A percentile compares a stretch with the other conserved stretches of the same genome.
phyloP scores from a whole-genome alignment of 495 filamentous ascomycete species.

The Talaromyces nanjingensis region DNA sequence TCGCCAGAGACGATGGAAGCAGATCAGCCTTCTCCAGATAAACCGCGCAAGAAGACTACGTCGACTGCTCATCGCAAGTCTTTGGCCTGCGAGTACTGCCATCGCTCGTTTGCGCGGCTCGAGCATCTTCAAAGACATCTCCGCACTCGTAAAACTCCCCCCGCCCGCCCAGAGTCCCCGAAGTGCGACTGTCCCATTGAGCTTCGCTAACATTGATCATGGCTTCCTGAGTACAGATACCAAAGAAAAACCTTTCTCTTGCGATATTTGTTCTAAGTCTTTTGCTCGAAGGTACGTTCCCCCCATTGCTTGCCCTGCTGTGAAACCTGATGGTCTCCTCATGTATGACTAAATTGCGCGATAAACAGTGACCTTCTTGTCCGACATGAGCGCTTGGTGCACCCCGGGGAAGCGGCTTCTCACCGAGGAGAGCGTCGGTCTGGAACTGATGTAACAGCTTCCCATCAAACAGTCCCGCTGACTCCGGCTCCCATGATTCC shows the following conservation, averaged over 20 bases:
- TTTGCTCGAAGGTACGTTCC: conserved; percentile 42
- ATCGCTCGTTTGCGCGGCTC: conserved; percentile 41
- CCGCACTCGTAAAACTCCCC: conserved; percentile 42
- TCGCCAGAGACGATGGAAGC: conserved; percentile 30
- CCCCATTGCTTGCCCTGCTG: neutral
- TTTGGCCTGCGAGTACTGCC: conserved; percentile 43
- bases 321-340: neutral
- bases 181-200: neutral
- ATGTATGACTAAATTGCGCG: conserved; percentile 5
- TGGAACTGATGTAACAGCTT: conserved; percentile 9
- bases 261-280: conserved; percentile 44
- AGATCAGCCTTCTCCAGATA: conserved; percentile 31
- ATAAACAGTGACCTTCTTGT: conserved; percentile 56
- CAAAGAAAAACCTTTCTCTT: conserved; percentile 49
- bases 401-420: conserved; percentile 51
- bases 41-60: conserved; percentile 37
- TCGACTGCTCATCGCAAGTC: conserved; percentile 36
- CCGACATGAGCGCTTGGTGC: conserved; percentile 67
- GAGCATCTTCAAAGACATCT: conserved; percentile 50
- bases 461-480: conserved; percentile 26
- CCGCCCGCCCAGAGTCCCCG: neutral
- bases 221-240: conserved; percentile 31
- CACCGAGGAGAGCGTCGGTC: conserved; percentile 35
- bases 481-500: conserved; percentile 31
- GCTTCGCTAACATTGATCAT: conserved; percentile 18